These are phyloP conservation scores for Acanthamoeba royreba DNA, from an alignment of 208 protist genomes.

Conservation along the genomic window DNA sequence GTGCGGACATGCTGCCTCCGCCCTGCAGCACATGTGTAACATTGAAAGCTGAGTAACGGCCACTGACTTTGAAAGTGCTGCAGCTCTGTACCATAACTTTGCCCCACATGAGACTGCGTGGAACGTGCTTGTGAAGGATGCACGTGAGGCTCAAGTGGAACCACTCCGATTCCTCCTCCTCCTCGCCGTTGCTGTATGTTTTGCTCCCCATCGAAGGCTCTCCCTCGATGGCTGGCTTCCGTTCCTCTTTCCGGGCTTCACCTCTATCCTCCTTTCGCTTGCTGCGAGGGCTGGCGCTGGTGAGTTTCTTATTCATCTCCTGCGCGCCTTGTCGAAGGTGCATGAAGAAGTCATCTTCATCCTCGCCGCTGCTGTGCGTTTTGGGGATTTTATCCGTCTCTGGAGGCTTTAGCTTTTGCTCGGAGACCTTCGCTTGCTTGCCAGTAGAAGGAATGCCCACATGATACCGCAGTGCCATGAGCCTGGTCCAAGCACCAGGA, in stretches of 20 bases:
- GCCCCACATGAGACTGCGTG: background rate
- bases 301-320: background rate
- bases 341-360: background rate
- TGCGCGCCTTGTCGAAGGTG: background rate
- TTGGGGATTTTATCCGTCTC: too few relatives aligned
- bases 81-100: conserved; percentile 22
- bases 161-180: background rate
- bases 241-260: background rate
- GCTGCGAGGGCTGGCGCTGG: background rate
- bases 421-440: too few relatives aligned
- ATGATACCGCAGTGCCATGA: too few relatives aligned
- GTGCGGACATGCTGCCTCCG: background rate
- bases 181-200: background rate
- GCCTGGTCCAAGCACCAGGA: too few relatives aligned
- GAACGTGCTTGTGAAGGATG: background rate
- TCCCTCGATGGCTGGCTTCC: background rate
- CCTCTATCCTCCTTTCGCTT: background rate
- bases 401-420: too few relatives aligned
- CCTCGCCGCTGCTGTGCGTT: too few relatives aligned
- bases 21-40: background rate
- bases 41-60: background rate
- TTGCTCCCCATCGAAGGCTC: background rate
- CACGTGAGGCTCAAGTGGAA: background rate
- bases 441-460: too few relatives aligned
- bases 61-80: too few relatives aligned